Conservation (phyloP, 2,329 filamentous ascomycete species). For the Aurifilum marmelostoma region DNA sequence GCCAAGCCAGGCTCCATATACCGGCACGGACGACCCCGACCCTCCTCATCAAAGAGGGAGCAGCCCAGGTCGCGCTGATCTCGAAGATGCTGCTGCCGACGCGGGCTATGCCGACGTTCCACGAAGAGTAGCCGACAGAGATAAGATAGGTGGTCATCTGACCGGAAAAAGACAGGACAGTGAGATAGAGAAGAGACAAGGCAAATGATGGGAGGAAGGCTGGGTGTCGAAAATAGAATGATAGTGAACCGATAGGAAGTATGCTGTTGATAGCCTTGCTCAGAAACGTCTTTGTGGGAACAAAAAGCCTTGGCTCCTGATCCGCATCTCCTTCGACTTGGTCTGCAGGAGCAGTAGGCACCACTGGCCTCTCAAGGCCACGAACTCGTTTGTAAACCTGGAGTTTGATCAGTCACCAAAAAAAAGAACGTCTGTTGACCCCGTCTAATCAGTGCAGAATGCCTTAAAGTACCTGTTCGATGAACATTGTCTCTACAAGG, state of each 20-base stretch:
- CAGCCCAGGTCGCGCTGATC: constrained; percentile 63
- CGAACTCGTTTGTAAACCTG: constrained; percentile 35
- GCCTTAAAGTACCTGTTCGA: constrained; percentile 46
- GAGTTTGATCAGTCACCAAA: neutral
- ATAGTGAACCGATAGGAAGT: constrained; percentile 35
- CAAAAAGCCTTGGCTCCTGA: neutral
- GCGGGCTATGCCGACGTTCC: constrained; percentile 57
- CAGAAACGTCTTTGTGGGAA: constrained; percentile 11
- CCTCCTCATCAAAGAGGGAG: constrained; percentile 56
- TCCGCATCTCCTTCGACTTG: neutral
- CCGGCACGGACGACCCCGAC: constrained; percentile 67
- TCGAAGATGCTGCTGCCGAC: constrained; percentile 59
- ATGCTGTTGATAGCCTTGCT: constrained; percentile 26
- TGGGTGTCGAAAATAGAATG: constrained; percentile 55
- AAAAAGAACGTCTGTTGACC: neutral
- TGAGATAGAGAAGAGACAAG: constrained; percentile 63
- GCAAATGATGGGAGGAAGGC: constrained; percentile 65
- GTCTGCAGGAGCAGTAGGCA: neutral
- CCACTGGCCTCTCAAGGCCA: constrained; percentile 27
- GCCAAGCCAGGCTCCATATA: constrained; percentile 72
- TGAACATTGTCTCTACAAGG: constrained; percentile 52
- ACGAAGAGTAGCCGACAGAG: constrained; percentile 53
- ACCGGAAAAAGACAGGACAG: constrained; percentile 60
- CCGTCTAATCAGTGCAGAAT: neutral
- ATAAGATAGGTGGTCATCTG: constrained; percentile 69